Evolutionary conservation across 1,284 basidiomycete species (phyloP).

Genomic region (Trichosporon faecale): DNA sequence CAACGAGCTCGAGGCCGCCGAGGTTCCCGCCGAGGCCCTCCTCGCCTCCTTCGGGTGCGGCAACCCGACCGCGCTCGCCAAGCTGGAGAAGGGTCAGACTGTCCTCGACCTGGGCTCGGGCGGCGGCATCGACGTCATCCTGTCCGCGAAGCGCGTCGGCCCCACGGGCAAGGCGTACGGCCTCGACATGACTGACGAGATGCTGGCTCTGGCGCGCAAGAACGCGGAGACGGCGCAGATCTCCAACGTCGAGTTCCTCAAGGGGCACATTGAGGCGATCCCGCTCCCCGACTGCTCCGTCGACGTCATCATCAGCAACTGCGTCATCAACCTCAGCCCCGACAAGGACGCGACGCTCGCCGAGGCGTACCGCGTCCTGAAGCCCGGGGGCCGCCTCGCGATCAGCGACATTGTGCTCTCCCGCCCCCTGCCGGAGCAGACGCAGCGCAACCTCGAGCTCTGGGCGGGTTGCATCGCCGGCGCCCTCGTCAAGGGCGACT

Average conservation of each 20-base stretch:
- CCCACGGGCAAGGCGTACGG: conserved; percentile 57
- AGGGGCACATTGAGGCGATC: conserved; percentile 53
- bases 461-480: conserved; percentile 28
- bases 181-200: conserved; percentile 55
- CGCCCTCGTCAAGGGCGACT: conserved; percentile 22
- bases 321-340: conserved; percentile 58
- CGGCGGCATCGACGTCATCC: conserved; percentile 59
- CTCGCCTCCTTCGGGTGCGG: conserved; percentile 28
- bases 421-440: conserved; percentile 13
- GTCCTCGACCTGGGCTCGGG: conserved; percentile 61
- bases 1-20: conserved; percentile 16
- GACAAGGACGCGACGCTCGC: conserved; percentile 58
- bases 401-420: conserved; percentile 55
- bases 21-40: conserved; percentile 23
- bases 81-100: conserved; percentile 55
- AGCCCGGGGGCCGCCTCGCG: conserved; percentile 92
- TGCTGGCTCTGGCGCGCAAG: conserved; percentile 37
- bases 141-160: conserved; percentile 58
- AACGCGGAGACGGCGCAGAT: conserved; percentile 54
- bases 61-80: conserved; percentile 26
- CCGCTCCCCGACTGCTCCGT: conserved; percentile 56
- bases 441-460: conserved; percentile 20
- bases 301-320: conserved; percentile 60
- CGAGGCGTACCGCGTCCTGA: conserved; percentile 93
- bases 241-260: conserved; percentile 56